Conservation (phyloP, 129 eudicot species). For the Saposhnikovia divaricata region DNA sequence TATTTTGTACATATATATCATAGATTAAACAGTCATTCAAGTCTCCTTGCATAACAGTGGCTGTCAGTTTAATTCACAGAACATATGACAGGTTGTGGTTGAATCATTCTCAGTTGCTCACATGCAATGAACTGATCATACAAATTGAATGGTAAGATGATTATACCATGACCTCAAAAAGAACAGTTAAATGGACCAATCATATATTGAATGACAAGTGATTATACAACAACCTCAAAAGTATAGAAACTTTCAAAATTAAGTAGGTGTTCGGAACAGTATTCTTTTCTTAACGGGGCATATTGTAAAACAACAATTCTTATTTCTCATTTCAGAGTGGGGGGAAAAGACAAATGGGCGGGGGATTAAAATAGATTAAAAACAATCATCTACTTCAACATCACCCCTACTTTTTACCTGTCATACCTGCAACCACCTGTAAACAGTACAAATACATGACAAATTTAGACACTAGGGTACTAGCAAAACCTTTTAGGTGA, state of each 20-base stretch:
- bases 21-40: too few relatives aligned
- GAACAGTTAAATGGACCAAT: background rate
- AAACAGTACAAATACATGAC: conserved; percentile 6
- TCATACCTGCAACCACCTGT: conserved; percentile 67
- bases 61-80: background rate
- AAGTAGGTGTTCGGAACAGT: background rate
- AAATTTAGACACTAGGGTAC: background rate
- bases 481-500: background rate
- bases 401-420: conserved; percentile 45
- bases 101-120: background rate
- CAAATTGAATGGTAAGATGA: background rate
- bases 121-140: background rate
- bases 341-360: background rate
- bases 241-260: background rate
- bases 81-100: background rate
- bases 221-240: background rate
- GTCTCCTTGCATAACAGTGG: background rate
- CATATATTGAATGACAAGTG: background rate
- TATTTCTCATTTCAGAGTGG: background rate
- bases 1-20: too few relatives aligned
- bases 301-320: background rate
- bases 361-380: background rate
- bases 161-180: background rate
- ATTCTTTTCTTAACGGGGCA: background rate
- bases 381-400: background rate